phyloP scores from a whole-genome alignment of 805 yeast genomes.

The Saturnispora galanensis region DNA sequence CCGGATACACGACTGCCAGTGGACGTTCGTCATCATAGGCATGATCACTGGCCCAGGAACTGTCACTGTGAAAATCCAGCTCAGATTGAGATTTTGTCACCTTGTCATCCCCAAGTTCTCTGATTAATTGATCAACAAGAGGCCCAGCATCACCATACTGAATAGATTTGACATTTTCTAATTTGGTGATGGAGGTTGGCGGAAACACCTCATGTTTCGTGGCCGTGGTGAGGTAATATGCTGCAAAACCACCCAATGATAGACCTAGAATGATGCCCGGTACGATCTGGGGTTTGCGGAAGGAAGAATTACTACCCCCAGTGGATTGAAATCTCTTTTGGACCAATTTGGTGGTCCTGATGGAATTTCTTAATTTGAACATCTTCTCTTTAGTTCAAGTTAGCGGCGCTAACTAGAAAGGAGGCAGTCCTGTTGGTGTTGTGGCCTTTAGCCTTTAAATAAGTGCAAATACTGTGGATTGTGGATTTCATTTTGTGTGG shows the following conservation, averaged over 20 bases:
- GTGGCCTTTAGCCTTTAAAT: no score
- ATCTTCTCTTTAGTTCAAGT: no score
- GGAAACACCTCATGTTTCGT: constrained; percentile 23
- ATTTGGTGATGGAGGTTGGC: constrained; percentile 37
- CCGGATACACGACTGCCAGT: constrained; percentile 49
- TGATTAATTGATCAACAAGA: constrained; percentile 37
- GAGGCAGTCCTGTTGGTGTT: no score
- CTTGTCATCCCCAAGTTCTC: constrained; percentile 43
- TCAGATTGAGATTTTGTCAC: constrained; percentile 30
- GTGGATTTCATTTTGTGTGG: no score
- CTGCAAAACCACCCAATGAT: constrained; percentile 16
- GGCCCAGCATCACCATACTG: constrained; percentile 43
- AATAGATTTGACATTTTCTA: constrained; percentile 37
- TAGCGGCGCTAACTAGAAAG: no score
- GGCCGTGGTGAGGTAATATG: constrained; percentile 14
- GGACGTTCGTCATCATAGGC: constrained; percentile 26
- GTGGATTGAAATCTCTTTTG: not conserved
- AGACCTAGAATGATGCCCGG: constrained; percentile 13
- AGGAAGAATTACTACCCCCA: not conserved
- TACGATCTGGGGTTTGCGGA: no score
- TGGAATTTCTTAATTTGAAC: no score
- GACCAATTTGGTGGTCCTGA: not conserved
- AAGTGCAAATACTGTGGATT: no score
- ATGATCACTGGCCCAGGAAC: constrained; percentile 28
- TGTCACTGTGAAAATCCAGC: constrained; percentile 25